Evolutionary conservation across 2,329 filamentous ascomycete species (phyloP), one percentile per base, ranked within the genome.

Genomic region (Aspergillus sp.): DNA sequence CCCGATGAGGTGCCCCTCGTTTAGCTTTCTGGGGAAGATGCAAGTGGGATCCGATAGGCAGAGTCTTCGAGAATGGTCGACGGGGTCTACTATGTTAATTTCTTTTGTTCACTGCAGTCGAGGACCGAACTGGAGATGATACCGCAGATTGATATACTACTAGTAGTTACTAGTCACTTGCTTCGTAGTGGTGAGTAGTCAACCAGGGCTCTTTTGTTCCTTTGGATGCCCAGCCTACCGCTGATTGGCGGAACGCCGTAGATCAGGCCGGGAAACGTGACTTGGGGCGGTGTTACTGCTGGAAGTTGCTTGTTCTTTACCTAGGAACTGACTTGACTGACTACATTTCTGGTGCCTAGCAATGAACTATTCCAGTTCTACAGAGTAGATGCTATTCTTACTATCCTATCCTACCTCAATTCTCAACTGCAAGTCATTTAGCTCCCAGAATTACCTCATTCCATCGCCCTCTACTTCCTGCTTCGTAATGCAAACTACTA

Each of bases 21-120:
- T 54, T 30, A 60, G 60, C 54, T 53, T 62, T 60, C 60, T 62
- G 57, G 60, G 60, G 60, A 60, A 62, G 32, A 54, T 15, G 21
- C 53, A 30, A 41, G 32, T 58, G 25, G 48, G 25, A 49, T 62
- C 60, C 60, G 60, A 62, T 62, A 62, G 60, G 60, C 21, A 54
- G 54, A 55, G 15, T 32, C 39, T 45, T 55, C 41, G 49, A 45
- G 48, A 57, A 57, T 60, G 51, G 36, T 60, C 36, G 36, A 54
- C 43, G 38, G 12, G 48, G 54, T 48, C 54, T 41, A 57, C 54
- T 58, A 32, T 45, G 55, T 49, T 58, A 54, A 58, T 58, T 58
- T 47, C 41, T 38, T 50, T 57, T 9, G 38, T 50, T 49, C 21
- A 13, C 32, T 36, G 32, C 32, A 36, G 32, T 36, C 5, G 32